A percentile compares a stretch with the other conserved stretches of the same genome.
These are phyloP conservation scores for Boletus sp. DNA, from an alignment of 768 basidiomycete genomes.

Conservation along the genomic window DNA sequence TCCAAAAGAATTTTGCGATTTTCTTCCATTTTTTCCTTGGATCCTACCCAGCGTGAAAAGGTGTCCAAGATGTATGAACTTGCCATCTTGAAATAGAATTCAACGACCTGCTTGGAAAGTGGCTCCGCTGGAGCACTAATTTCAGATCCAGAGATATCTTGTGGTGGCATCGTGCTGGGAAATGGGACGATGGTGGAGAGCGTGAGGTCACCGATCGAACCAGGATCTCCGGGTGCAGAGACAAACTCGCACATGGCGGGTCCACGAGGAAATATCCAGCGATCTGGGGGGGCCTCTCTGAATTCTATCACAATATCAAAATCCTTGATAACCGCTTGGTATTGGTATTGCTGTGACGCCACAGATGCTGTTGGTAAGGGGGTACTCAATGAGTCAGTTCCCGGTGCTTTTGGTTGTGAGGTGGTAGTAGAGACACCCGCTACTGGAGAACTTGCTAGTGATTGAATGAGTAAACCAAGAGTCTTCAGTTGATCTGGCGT, in stretches of 20 bases:
- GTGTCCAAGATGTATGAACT: conserved; percentile 54
- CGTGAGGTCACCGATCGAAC: conserved; percentile 31
- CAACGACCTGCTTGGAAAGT: conserved; percentile 34
- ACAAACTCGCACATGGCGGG: conserved; percentile 47
- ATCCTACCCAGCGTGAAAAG: conserved; percentile 59
- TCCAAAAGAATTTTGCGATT: conserved; percentile 44
- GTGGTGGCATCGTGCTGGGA: conserved; percentile 18
- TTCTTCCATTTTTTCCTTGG: conserved; percentile 48
- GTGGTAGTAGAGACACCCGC: conserved; percentile 1
- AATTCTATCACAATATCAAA: conserved; percentile 76
- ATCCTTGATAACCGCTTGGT: conserved; percentile 42
- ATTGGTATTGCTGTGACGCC: conserved; percentile 21
- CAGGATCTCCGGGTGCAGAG: conserved; percentile 12
- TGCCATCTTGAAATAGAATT: conserved; percentile 48
- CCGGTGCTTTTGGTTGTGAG: conserved; percentile 4
- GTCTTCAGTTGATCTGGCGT: conserved; percentile 62
- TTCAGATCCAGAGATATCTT: conserved; percentile 13
- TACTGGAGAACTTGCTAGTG: conserved; percentile 40
- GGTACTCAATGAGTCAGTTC: conserved; percentile 10
- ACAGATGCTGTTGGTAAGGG: conserved; percentile 12
- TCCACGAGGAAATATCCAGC: conserved; percentile 68
- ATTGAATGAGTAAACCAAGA: conserved; percentile 70
- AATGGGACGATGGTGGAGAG: conserved; percentile 49
- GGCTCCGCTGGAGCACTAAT: conserved; percentile 5
- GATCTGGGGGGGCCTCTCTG: conserved; percentile 55